phyloP scores from a whole-genome alignment of 495 filamentous ascomycete species.

The Patellaria atrata region DNA sequence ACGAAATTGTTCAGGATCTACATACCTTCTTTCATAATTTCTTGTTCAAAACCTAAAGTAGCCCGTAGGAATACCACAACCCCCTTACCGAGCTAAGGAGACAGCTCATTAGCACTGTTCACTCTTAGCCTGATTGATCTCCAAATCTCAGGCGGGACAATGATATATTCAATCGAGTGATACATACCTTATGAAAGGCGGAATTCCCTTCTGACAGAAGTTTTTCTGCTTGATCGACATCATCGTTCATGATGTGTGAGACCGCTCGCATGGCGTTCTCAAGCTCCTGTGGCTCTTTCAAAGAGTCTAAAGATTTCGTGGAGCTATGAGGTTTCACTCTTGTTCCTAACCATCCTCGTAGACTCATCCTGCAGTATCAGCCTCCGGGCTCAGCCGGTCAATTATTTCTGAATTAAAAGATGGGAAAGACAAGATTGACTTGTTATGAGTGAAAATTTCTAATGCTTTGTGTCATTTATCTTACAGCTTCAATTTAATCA shows the following conservation, averaged over 20 bases:
- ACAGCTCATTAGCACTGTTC: too few species aligned
- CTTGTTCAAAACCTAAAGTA: slow-evolving; percentile 83
- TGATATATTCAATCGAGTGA: not conserved
- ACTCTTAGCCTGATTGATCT: too few species aligned
- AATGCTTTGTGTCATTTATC: too few species aligned
- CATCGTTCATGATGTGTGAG: slow-evolving; percentile 77
- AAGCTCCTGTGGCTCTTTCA: slow-evolving; percentile 47
- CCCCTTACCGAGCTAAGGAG: slow-evolving; percentile 53
- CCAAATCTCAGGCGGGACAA: too few species aligned
- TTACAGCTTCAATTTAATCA: too few species aligned
- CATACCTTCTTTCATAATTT: slow-evolving; percentile 73
- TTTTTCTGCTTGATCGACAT: slow-evolving; percentile 73
- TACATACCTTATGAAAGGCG: slow-evolving; percentile 69
- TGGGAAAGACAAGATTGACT: too few species aligned
- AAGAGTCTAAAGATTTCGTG: slow-evolving; percentile 43
- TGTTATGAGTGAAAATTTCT: too few species aligned
- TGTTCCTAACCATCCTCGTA: slow-evolving; percentile 42
- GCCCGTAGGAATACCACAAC: slow-evolving; percentile 74
- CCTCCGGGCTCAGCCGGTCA: too few species aligned
- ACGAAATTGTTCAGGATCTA: not conserved
- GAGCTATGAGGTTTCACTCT: slow-evolving; percentile 36
- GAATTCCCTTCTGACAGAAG: slow-evolving; percentile 57
- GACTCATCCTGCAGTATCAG: slow-evolving; percentile 21
- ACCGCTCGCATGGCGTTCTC: slow-evolving; percentile 24
- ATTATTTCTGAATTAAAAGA: too few species aligned